Evolutionary conservation across 805 yeast species (phyloP).

Genomic region (Candida patagonica): DNA sequence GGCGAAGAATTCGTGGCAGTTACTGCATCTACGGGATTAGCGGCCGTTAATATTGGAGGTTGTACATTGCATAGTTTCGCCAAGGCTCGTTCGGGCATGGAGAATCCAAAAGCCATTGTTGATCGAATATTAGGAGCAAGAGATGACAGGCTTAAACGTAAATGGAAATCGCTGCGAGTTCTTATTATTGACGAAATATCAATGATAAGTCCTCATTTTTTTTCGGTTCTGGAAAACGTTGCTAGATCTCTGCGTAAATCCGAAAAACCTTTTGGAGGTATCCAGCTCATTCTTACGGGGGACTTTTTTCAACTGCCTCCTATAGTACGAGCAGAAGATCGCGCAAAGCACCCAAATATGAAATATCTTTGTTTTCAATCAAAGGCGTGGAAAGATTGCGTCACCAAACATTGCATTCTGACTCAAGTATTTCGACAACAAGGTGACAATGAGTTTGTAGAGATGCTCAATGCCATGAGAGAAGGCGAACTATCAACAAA

Average conservation of each 20-base stretch:
- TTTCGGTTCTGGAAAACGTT: constrained; percentile 61
- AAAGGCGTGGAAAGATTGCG: constrained; percentile 54
- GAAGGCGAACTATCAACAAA: constrained; percentile 50
- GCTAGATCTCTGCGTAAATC: constrained; percentile 46
- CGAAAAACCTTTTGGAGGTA: constrained; percentile 78
- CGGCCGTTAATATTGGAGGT: constrained; percentile 89
- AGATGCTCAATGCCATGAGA: constrained; percentile 75
- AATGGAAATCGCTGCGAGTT: constrained; percentile 63
- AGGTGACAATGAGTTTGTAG: constrained; percentile 55
- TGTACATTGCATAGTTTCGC: constrained; percentile 76
- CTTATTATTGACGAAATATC: constrained; percentile 86
- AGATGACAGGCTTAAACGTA: constrained; percentile 32
- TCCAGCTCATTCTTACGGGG: constrained; percentile 80
- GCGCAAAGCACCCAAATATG: constrained; percentile 10
- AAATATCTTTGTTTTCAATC: constrained; percentile 65
- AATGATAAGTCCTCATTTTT: constrained; percentile 73
- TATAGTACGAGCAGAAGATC: constrained; percentile 32
- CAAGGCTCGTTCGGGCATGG: constrained; percentile 70
- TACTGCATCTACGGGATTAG: constrained; percentile 93
- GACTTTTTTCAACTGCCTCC: constrained; percentile 96
- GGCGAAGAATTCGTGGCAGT: constrained; percentile 54
- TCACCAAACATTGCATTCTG: constrained; percentile 55
- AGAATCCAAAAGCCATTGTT: constrained; percentile 35
- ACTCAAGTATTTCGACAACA: constrained; percentile 80
- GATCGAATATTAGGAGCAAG: constrained; percentile 46